Evolutionary conservation across 345 rosid genomes (phyloP).

Genomic region (Hibiscus mutabilis): DNA sequence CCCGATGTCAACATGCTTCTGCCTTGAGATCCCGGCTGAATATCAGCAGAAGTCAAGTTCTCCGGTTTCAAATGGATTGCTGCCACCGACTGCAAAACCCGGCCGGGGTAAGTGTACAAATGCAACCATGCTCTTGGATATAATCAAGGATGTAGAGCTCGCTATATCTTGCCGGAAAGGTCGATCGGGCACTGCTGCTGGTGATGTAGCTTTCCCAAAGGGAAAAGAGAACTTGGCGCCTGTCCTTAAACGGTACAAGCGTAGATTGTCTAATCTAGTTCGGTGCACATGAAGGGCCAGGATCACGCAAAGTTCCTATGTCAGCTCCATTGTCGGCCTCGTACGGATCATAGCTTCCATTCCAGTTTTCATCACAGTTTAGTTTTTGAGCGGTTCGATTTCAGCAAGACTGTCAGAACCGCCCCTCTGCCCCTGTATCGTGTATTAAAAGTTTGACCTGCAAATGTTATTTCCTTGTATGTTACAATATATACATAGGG

Average conservation of each 20-base stretch:
- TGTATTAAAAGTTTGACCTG: background rate
- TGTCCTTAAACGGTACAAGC: conserved; percentile 90
- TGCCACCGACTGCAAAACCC: conserved; percentile 65
- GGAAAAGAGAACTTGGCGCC: conserved; percentile 94
- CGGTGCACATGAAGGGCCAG: conserved; percentile 29
- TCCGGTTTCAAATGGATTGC: conserved; percentile 56
- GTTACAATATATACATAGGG: background rate
- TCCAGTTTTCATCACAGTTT: background rate
- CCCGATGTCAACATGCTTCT: conserved; percentile 78
- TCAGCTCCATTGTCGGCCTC: conserved; percentile 12
- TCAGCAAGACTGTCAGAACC: conserved; percentile 3
- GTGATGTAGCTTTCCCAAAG: conserved; percentile 89
- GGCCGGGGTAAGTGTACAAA: conserved; percentile 82
- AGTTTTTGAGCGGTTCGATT: conserved; percentile 22
- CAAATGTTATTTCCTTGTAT: background rate
- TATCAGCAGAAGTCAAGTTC: conserved; percentile 57
- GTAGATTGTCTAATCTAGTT: conserved; percentile 52
- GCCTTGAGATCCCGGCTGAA: conserved; percentile 58
- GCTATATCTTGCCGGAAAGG: conserved; percentile 87
- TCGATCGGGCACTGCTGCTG: conserved; percentile 87
- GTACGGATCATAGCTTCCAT: conserved; percentile 18
- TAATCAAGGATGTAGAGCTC: conserved; percentile 79
- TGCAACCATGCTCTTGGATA: conserved; percentile 50
- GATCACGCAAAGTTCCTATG: conserved; percentile 32
- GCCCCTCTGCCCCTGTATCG: background rate